Evolutionary conservation across 2,329 filamentous ascomycete species (phyloP).

Genomic region (Lachnellula suecica): DNA sequence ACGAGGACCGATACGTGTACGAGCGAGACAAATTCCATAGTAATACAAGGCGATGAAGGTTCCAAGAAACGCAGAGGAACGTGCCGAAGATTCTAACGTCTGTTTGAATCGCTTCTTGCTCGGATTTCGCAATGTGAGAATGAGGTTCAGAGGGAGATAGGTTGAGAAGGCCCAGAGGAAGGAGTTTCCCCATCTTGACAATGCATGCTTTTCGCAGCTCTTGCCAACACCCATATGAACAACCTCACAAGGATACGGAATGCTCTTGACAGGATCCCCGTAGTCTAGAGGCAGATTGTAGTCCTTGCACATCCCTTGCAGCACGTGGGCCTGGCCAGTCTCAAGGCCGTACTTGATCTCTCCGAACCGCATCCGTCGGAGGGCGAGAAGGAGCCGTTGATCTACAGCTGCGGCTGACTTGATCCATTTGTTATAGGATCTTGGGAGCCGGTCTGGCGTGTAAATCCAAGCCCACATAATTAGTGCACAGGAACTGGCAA

Average conservation of each 20-base stretch:
- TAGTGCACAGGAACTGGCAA: slow-evolving; percentile 68
- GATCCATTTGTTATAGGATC: slow-evolving; percentile 80
- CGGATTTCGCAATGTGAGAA: slow-evolving; percentile 56
- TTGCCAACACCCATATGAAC: slow-evolving; percentile 78
- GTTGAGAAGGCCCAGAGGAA: slow-evolving; percentile 75
- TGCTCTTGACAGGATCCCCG: slow-evolving; percentile 68
- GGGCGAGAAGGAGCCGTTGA: slow-evolving; percentile 68
- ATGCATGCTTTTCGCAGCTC: slow-evolving; percentile 72
- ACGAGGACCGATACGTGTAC: slow-evolving; percentile 71
- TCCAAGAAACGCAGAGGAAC: slow-evolving; percentile 76
- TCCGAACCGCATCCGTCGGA: slow-evolving; percentile 64
- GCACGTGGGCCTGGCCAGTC: slow-evolving; percentile 65
- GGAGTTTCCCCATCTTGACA: slow-evolving; percentile 64
- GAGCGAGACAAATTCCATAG: slow-evolving; percentile 77
- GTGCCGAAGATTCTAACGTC: slow-evolving; percentile 58
- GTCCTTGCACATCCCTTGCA: slow-evolving; percentile 71
- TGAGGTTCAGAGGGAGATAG: slow-evolving; percentile 73
- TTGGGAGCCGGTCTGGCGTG: slow-evolving; percentile 66
- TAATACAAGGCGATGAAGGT: slow-evolving; percentile 79
- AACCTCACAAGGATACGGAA: slow-evolving; percentile 79
- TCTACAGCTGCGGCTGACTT: slow-evolving; percentile 75
- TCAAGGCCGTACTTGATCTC: slow-evolving; percentile 71
- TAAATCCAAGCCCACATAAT: slow-evolving; percentile 95
- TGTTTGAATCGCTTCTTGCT: slow-evolving; percentile 41
- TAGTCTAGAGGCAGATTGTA: slow-evolving; percentile 66